Conservation (phyloP, 768 basidiomycete genomes). For the Porphyrellus cyaneotinctus region DNA sequence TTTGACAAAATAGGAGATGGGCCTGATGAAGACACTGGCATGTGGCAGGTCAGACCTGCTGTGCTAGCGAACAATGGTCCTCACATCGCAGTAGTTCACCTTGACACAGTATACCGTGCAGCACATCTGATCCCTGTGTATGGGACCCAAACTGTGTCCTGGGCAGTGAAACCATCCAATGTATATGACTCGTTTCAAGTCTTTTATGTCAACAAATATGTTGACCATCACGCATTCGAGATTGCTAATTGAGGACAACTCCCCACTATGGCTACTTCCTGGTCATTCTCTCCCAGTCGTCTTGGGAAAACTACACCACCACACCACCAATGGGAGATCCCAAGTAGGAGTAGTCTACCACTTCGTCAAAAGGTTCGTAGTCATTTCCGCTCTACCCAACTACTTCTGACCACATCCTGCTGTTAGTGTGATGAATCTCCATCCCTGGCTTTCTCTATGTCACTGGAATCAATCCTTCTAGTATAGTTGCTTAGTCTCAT, state of each 20-base stretch:
- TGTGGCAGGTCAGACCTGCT: not conserved
- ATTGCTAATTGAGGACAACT: not conserved
- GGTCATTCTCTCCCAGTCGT: too few relatives aligned
- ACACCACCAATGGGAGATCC: too few relatives aligned
- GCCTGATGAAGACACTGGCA: not conserved
- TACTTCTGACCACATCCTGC: constrained; percentile 8
- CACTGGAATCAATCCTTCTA: constrained; percentile 84
- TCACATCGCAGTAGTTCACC: not conserved
- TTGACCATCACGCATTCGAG: not conserved
- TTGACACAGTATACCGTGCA: not conserved
- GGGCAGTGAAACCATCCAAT: not conserved
- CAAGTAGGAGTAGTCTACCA: constrained; percentile 86
- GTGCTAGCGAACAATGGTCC: not conserved
- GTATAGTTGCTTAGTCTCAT: constrained; percentile 72
- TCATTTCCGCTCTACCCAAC: not conserved
- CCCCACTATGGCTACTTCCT: too few relatives aligned
- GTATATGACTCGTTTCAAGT: not conserved
- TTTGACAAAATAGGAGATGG: not conserved
- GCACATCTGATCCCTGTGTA: not conserved
- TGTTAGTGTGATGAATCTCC: constrained; percentile 81
- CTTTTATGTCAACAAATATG: not conserved
- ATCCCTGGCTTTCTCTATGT: constrained; percentile 82
- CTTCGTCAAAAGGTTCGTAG: constrained; percentile 83
- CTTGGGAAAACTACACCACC: too few relatives aligned
- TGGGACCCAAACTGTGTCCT: not conserved